These are phyloP conservation scores for Trichoderma reesei DNA, from an alignment of 495 filamentous ascomycete species.

Conservation along the genomic window DNA sequence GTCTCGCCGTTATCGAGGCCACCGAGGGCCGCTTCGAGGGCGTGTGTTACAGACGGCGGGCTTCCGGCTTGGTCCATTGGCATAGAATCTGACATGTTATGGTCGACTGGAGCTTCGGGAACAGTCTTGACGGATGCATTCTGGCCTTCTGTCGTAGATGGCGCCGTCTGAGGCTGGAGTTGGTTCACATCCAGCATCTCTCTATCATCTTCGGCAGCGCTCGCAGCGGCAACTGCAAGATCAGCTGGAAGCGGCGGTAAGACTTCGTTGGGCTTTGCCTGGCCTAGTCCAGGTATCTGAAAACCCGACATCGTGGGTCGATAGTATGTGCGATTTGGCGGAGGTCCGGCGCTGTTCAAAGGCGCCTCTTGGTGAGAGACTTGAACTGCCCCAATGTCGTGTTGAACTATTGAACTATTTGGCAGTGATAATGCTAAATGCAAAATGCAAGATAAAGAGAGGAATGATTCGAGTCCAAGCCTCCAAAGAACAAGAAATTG, in stretches of 20 bases:
- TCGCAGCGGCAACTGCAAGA: slow-evolving; percentile 16
- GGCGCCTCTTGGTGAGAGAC: no score
- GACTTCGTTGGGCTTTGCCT: slow-evolving; percentile 20
- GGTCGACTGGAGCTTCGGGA: background rate
- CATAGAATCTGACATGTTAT: slow-evolving; percentile 5
- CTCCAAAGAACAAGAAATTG: no score
- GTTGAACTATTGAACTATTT: no score
- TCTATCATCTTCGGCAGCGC: slow-evolving; percentile 8
- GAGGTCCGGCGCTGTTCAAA: no score
- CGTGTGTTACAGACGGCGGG: slow-evolving; percentile 25
- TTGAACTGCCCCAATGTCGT: no score
- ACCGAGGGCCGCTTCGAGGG: slow-evolving; percentile 34
- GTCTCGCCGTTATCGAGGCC: background rate
- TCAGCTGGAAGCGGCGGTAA: slow-evolving; percentile 19
- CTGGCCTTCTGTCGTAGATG: background rate
- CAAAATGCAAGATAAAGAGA: no score
- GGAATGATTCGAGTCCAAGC: no score
- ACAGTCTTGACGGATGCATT: background rate
- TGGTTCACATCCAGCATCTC: background rate
- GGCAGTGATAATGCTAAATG: no score
- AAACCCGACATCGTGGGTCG: slow-evolving; percentile 34
- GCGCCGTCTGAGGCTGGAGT: background rate
- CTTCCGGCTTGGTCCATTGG: background rate
- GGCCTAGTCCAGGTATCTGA: slow-evolving; percentile 33
- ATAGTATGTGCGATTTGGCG: background rate